Conservation (phyloP, 78 protist genomes). For the Chrysochromulina parva region DNA sequence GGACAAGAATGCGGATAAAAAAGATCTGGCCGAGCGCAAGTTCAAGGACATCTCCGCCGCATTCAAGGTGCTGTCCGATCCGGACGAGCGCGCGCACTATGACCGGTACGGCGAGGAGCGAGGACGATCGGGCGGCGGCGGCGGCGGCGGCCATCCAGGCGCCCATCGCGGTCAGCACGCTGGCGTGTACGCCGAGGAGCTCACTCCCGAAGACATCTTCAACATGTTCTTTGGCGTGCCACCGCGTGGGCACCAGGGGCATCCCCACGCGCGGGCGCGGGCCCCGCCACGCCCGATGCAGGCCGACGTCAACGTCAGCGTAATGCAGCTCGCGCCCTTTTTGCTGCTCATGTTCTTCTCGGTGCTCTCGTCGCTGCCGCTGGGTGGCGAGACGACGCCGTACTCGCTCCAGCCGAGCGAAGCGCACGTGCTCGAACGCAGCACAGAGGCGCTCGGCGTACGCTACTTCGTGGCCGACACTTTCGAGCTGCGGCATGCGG, state of each 20-base stretch:
- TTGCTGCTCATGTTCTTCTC: background rate
- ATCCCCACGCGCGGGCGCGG: background rate
- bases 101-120: background rate
- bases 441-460: background rate
- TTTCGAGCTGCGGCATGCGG: background rate
- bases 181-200: background rate
- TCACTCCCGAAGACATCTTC: constrained; percentile 7
- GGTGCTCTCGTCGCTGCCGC: background rate
- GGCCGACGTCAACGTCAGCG: background rate
- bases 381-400: background rate
- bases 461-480: background rate
- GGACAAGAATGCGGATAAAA: too few relatives aligned
- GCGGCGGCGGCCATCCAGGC: background rate
- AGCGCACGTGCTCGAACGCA: background rate
- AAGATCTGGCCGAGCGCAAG: too few relatives aligned
- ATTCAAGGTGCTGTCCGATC: background rate
- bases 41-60: constrained; percentile 17
- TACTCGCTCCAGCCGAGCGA: background rate
- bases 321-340: background rate
- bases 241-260: background rate
- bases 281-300: background rate
- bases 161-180: background rate
- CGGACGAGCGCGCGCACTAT: background rate
- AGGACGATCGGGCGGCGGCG: background rate
- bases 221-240: constrained; percentile 21